Conservation (phyloP, 164 flowering plant genomes). For the Sextonia rubra region DNA sequence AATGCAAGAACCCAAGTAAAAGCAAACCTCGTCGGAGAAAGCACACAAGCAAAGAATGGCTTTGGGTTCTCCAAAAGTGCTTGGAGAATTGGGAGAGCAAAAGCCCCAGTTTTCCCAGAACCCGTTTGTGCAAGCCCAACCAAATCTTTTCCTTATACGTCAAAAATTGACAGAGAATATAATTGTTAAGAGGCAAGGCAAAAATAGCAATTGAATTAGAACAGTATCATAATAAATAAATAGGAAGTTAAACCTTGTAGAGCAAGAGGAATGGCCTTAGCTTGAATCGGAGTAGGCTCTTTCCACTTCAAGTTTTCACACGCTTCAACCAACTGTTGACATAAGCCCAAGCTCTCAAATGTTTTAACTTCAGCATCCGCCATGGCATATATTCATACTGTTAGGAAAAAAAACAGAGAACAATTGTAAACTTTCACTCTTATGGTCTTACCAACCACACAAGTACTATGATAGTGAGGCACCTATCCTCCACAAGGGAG, state of each 20-base stretch:
- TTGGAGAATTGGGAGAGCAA: conserved; percentile 81
- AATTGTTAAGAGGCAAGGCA: too few relatives aligned
- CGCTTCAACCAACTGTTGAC: conserved; percentile 59
- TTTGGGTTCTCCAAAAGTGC: conserved; percentile 48
- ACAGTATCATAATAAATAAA: background rate
- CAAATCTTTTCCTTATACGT: conserved; percentile 54
- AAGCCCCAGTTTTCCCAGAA: conserved; percentile 94
- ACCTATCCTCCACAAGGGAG: too few relatives aligned
- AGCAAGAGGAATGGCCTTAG: conserved; percentile 73
- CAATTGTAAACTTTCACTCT: too few relatives aligned
- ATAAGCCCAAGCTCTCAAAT: conserved; percentile 57
- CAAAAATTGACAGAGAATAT: background rate
- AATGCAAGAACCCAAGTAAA: background rate
- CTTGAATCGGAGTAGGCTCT: conserved; percentile 66
- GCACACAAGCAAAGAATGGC: conserved; percentile 75
- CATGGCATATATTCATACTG: background rate
- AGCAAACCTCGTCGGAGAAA: conserved; percentile 74
- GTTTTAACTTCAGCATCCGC: conserved; percentile 36
- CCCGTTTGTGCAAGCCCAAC: conserved; percentile 92
- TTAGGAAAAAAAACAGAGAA: too few relatives aligned
- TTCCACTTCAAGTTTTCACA: conserved; percentile 76
- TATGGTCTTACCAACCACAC: too few relatives aligned
- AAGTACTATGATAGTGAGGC: too few relatives aligned
- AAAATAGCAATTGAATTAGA: too few relatives aligned
- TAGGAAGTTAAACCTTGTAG: conserved; percentile 41